Evolutionary conservation across 2,329 filamentous ascomycete genomes (phyloP), one percentile per base, ranked within the genome.

Genomic region (Paracoccidioides lutzii): DNA sequence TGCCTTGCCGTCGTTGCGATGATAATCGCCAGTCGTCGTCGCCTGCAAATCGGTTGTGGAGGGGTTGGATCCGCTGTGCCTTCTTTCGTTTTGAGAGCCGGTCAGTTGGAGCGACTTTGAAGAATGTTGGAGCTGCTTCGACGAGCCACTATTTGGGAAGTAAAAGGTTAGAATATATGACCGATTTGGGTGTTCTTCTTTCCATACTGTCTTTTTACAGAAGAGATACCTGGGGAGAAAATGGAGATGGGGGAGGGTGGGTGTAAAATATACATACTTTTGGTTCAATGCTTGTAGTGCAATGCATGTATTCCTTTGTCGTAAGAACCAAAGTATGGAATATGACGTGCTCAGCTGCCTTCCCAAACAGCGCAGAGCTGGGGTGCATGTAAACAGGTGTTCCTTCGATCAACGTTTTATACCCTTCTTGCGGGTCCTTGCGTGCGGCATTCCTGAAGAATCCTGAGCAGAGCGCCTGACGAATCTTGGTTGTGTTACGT

Each of bases 291-390:
- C 81, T 81, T 3, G 89, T 95, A 12, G 90, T 93, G 67, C 82
- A 88, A 66, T 95, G 90, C 93, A 98, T 97, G 72, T 97, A 98
- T 74, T 98, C 93, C 74, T 95, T 91, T n/a, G 72, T 76, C 5
- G 75, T 77, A 40, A 77, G 67, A 8, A 76, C 74, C 54, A 77
- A 59, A 0, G 70, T 73, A 66, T 96, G 85, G 69, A 95, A 98
- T 55, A 98, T 88, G 38, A 97, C 93, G 78, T 94, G 94, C 72
- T 98, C 93, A 0, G 90, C 87, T 58, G 91, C 88, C 72, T 97
- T 97, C 53, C 93, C 93, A 65, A 97, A 98, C 12, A 98, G 76
- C 8, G 91, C 88, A 7, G 88, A 94, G 59, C 82, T 87, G 0
- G 93, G 93, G 72, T 98, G 94, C 72, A 98, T 80, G 70, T 94